Evolutionary conservation across 73 alveolate species (phyloP).

Genomic region (Durusdinium trenchii): DNA sequence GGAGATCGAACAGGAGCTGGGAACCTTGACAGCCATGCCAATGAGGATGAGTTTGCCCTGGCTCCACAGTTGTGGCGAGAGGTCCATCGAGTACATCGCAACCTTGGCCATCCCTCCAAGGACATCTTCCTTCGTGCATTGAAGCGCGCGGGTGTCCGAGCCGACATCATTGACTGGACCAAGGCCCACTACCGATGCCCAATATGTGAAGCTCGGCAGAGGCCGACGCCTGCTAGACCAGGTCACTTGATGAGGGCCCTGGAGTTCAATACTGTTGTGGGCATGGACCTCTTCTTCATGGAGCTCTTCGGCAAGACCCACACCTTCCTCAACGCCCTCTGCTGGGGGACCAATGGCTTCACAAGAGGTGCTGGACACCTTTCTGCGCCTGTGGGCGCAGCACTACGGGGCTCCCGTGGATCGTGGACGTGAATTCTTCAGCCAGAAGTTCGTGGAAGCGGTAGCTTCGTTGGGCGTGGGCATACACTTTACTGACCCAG

Average conservation of each 20-base stretch:
- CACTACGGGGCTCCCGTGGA: background rate
- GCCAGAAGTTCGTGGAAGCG: background rate
- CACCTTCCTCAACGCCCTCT: background rate
- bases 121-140: background rate
- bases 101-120: background rate
- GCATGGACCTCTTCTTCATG: conserved; percentile 10
- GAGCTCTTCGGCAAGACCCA: background rate
- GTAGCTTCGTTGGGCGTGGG: background rate
- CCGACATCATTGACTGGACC: background rate
- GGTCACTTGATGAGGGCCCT: background rate
- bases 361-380: background rate
- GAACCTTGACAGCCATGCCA: too few species aligned
- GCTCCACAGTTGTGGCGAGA: background rate
- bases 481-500: background rate
- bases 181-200: background rate
- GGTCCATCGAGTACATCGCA: background rate
- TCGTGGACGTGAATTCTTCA: background rate
- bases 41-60: background rate
- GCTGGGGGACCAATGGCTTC: background rate
- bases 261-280: background rate
- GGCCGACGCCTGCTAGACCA: background rate
- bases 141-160: background rate
- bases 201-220: background rate
- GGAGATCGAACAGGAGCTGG: too few species aligned
- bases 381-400: background rate